Percentiles rank a stretch among this genome's conserved stretches.
Conservation (phyloP, 352 stramenopile genomes). For the Pythium phragmiticola region DNA sequence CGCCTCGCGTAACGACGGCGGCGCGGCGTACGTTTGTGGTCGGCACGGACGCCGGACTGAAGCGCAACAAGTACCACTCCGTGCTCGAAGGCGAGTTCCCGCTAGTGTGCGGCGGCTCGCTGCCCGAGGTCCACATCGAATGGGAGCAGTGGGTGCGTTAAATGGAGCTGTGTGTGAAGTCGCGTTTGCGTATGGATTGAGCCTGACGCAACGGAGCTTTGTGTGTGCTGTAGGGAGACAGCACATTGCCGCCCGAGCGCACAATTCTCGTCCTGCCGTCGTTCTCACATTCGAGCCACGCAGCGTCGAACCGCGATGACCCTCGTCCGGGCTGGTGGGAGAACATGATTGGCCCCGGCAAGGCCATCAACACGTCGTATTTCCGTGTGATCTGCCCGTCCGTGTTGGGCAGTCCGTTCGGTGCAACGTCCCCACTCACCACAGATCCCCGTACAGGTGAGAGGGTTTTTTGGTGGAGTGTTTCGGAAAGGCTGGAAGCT, state of each 20-base stretch:
- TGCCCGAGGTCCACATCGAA: constrained; percentile 64
- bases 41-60: constrained; percentile 31
- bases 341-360: constrained; percentile 84
- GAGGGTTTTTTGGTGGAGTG: neutral
- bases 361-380: constrained; percentile 87
- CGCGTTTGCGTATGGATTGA: neutral
- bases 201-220: neutral
- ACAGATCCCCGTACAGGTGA: constrained; percentile 55
- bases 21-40: constrained; percentile 42
- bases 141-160: constrained; percentile 75
- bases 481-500: neutral
- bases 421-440: constrained; percentile 71
- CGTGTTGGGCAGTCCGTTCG: constrained; percentile 82
- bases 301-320: constrained; percentile 78
- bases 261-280: constrained; percentile 83
- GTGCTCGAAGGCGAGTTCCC: constrained; percentile 61
- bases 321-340: constrained; percentile 85
- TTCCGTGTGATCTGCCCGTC: constrained; percentile 87
- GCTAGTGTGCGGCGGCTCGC: constrained; percentile 47
- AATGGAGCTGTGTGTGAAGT: neutral
- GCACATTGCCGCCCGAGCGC: constrained; percentile 57
- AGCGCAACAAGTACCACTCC: constrained; percentile 75
- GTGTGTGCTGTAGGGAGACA: constrained; percentile 42
- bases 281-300: constrained; percentile 87
- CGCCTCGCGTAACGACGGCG: constrained; percentile 10